Base-by-base conservation (phyloP, 176 grass and related monocot genomes). In the Neostapfia colusana region DNA sequence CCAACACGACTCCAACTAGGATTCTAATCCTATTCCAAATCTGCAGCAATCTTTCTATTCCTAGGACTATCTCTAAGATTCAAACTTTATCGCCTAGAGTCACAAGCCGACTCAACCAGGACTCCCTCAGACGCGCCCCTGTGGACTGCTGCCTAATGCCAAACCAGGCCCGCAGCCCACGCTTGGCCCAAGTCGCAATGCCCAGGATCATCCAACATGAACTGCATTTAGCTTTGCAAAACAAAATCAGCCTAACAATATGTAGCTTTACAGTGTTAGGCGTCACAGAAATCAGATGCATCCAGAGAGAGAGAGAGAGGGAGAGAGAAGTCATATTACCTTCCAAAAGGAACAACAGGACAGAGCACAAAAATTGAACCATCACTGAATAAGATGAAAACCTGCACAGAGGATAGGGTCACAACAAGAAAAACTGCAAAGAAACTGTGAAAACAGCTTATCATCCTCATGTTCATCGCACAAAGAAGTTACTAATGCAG, bases 321-420 rank as follows among this genome's bases (percentile, higher is more conserved):
- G 9, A 60, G 10, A 18, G 48, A 20, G n/a, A 55, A 24, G 20
- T 35, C 35, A 55, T 60, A 79, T 67, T 86, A 97, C 91, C 95
- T 92, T 94, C 95, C 89, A 90, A 94, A 98, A 67, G 95, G 95
- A 88, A 98, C 95, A 88, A 98, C 21, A 15, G 95, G 95, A 50
- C 95, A 98, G 40, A 98, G 87, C 64, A 88, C 72, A 82, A 90
- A 98, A 53, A 98, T 72, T 74, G 95, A 94, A 75, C 95, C 89
- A 86, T 98, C 87, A 38, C 91, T 92, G 68, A 90, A 98, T 75
- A 98, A 86, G 81, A 94, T 77, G 77, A 94, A 98, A 65, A 98
- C 75, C 89, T 97, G 86, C 79, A 92, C 63, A 70, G 74, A 73
- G 51, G 31, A 86, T 12, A 56, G 18, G 21, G 1, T 36, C 83